Conservation (phyloP, 805 yeast species). For the Pichia occidentalis region DNA sequence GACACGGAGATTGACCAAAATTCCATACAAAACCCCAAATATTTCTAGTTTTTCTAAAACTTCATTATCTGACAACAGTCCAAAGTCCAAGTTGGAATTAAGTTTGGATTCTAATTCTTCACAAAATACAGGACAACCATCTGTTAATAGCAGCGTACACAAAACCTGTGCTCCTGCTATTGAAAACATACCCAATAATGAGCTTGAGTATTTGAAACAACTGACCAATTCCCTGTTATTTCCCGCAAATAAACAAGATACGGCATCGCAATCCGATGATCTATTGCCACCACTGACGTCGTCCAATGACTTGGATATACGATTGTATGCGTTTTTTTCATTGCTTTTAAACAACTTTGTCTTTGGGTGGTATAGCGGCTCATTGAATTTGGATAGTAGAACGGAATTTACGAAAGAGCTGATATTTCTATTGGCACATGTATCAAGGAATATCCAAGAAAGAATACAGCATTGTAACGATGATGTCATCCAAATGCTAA, state of each 20-base stretch:
- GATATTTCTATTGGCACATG: slow-evolving; percentile 33
- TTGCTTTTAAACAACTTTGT: slow-evolving; percentile 42
- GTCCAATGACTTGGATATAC: slow-evolving; percentile 35
- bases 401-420: slow-evolving; percentile 37
- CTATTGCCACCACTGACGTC: slow-evolving; percentile 16
- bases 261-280: background rate
- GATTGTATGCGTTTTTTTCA: slow-evolving; percentile 41
- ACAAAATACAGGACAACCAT: too few species aligned
- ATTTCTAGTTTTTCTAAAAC: too few species aligned
- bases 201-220: background rate
- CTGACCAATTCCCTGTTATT: background rate
- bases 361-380: slow-evolving; percentile 38
- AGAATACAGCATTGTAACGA: slow-evolving; percentile 18
- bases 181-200: too few species aligned
- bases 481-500: slow-evolving; percentile 4
- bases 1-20: too few species aligned
- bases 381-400: slow-evolving; percentile 30
- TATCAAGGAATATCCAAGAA: slow-evolving; percentile 34
- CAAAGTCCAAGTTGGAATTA: too few species aligned
- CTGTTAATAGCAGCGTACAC: too few species aligned
- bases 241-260: slow-evolving; percentile 17
- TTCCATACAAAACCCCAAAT: too few species aligned
- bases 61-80: too few species aligned
- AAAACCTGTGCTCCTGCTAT: too few species aligned
- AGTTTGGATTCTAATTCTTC: too few species aligned